phyloP scores from a whole-genome alignment of 2,329 filamentous ascomycete species.

The Aspergillus sp. region DNA sequence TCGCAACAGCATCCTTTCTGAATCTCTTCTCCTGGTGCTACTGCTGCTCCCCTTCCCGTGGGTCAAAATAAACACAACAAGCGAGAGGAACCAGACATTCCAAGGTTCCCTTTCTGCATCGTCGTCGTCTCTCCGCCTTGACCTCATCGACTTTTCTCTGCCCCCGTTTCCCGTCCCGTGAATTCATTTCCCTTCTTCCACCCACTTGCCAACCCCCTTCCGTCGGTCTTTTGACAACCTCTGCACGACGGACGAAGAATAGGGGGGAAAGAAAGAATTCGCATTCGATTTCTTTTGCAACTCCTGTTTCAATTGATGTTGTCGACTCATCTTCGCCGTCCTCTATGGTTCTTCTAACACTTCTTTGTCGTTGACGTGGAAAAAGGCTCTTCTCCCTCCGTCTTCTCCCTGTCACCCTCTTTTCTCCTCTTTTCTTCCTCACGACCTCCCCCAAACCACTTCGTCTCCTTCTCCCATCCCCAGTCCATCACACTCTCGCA shows the following conservation, averaged over 20 bases:
- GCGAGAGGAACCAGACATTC: constrained; percentile 18
- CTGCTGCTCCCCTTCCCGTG: constrained; percentile 16
- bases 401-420: constrained; percentile 25
- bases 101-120: not conserved
- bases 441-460: constrained; percentile 4
- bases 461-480: constrained; percentile 5
- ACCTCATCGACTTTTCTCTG: constrained; percentile 11
- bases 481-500: constrained; percentile 8
- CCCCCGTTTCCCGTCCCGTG: constrained; percentile 10
- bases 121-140: constrained; percentile 7
- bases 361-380: not conserved
- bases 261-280: not conserved
- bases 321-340: not conserved
- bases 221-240: constrained; percentile 1
- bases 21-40: constrained; percentile 1
- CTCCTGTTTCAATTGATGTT: no score
- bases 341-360: not conserved
- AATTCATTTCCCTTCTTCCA: not conserved
- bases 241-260: not conserved
- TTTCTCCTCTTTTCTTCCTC: constrained; percentile 8
- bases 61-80: constrained; percentile 37
- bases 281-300: not conserved
- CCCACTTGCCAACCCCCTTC: not conserved
- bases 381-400: constrained; percentile 7
- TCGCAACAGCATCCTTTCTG: not conserved